A percentile compares a stretch with the other conserved stretches of the same genome.
Conservation (phyloP, 345 rosid species). For the Euclidium syriacum region DNA sequence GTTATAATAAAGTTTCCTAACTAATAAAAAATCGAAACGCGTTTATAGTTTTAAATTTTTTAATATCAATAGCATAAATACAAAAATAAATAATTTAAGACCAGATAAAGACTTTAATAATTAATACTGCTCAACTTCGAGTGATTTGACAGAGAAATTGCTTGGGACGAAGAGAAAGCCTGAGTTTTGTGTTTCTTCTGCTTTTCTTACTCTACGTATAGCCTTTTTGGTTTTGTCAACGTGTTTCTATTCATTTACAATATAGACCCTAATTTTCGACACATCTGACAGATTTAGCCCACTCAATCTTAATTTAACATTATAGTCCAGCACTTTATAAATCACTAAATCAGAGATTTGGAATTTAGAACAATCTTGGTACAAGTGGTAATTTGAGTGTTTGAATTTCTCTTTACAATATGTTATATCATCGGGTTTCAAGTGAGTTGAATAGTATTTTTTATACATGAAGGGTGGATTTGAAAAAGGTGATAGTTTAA, state of each 20-base stretch:
- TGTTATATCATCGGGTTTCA: too few species aligned
- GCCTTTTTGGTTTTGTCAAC: constrained; percentile 30
- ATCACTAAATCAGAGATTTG: background rate
- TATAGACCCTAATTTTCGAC: constrained; percentile 11
- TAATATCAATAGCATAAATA: background rate
- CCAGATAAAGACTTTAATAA: constrained; percentile 5
- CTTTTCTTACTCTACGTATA: constrained; percentile 20
- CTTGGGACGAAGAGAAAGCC: constrained; percentile 30
- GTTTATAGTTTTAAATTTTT: too few species aligned
- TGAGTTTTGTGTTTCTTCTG: constrained; percentile 25
- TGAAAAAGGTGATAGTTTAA: too few species aligned
- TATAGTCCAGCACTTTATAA: background rate
- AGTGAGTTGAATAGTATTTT: too few species aligned
- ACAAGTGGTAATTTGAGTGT: too few species aligned
- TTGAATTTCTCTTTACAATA: too few species aligned
- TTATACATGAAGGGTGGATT: too few species aligned
- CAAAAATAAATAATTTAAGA: background rate
- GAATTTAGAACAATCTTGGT: background rate
- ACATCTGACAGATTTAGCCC: background rate
- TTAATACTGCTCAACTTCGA: constrained; percentile 14
- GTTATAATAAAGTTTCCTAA: background rate
- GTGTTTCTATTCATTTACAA: constrained; percentile 16
- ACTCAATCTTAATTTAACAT: background rate
- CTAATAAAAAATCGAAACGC: background rate
- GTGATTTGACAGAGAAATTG: constrained; percentile 12